A percentile compares a stretch with the other conserved stretches of the same genome.
Evolutionary conservation across 768 basidiomycete genomes (phyloP).

Genomic region (Kwoniella sp.): DNA sequence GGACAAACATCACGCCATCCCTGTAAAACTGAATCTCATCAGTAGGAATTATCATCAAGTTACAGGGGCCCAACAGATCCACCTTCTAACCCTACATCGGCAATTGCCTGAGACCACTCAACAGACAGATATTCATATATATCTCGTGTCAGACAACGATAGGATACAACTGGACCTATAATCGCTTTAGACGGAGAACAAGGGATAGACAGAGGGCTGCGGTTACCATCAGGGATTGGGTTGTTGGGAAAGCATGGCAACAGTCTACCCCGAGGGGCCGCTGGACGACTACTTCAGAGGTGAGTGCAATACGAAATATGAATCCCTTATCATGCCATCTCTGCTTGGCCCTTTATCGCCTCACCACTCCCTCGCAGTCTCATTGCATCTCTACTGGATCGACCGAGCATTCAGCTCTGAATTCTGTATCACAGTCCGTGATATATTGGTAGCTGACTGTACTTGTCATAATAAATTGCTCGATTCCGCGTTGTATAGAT

Average conservation of each 20-base stretch:
- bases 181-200: no score
- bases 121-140: no score
- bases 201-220: no score
- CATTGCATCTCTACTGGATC: neutral
- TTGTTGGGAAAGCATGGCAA: conserved; percentile 19
- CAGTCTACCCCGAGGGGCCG: conserved; percentile 20
- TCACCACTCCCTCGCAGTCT: neutral
- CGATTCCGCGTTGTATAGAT: neutral
- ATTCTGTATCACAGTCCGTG: no score
- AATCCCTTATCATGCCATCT: neutral
- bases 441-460: no score
- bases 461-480: no score
- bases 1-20: neutral
- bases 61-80: neutral
- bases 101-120: neutral
- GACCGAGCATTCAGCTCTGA: neutral
- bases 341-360: neutral
- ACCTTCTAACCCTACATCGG: neutral
- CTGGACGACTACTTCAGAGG: conserved; percentile 32
- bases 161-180: no score
- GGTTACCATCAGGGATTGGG: no score
- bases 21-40: neutral
- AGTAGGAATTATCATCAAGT: neutral
- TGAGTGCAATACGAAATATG: neutral
- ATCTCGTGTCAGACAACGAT: no score